Base-by-base conservation (phyloP, 139 green algal species). In the Coelastrella sp. region DNA sequence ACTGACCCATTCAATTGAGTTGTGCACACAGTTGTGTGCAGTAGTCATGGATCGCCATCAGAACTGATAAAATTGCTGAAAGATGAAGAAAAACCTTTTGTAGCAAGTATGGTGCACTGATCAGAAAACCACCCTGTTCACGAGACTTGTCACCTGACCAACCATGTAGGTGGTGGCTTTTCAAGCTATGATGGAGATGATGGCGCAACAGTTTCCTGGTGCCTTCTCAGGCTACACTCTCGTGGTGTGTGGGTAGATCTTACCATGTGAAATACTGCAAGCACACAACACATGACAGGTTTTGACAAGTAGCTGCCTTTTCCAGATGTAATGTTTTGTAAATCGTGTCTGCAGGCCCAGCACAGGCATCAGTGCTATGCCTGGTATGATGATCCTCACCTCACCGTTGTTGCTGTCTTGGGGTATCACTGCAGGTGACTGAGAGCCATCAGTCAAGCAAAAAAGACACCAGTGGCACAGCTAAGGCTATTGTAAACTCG, bases 391-490 rank as follows among this genome's bases (percentile, higher is more conserved):
- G 74, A 14, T 79, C 10, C 73, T 56, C 73, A 35, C 20, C 73
- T 79, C 17, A 35, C 20, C 6, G 14, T n/a, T n/a, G n/a, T n/a
- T n/a, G n/a, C n/a, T n/a, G 73, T n/a, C 10, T n/a, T n/a, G 10
- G 35, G 35, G 35, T 49, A 49, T 49, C 11, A 66, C 27, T 19
- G 6, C 83, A 88, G 84, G 87, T 99, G 65, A 91, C 95, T 24
- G 98, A 99, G 94, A 98, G 96, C 72, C 98, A 99, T 93, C 98
- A 99, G 91, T 95, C 92, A n/a, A 97, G 93, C 73, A 99, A 99
- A 94, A 98, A 96, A 72, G 97, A 99, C 93, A 99, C 97, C 20
- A 97, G 93, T 15, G 95, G 93, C 15, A 94, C 92, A n/a, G 88
- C 89, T 7, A 92, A 92, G 83, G 89, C 83, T 22, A 87, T 92